Conservation (phyloP, 805 yeast species). For the Ogataea henricii region DNA sequence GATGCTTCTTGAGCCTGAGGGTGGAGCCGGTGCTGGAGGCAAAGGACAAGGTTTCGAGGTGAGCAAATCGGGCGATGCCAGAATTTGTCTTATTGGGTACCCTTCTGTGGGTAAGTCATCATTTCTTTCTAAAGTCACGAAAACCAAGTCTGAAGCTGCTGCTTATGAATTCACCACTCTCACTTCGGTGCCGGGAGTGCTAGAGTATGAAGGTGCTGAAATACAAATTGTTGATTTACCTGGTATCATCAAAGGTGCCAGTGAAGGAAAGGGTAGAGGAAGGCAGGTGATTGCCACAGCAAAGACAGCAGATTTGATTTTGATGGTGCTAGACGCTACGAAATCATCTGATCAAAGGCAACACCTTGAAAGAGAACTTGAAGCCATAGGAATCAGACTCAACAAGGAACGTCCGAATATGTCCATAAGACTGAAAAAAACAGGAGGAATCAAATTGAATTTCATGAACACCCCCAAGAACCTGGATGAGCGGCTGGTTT, state of each 20-base stretch:
- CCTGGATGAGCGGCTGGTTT: constrained; percentile 77
- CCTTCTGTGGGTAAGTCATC: constrained; percentile 98
- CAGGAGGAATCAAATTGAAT: constrained; percentile 90
- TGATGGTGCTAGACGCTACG: constrained; percentile 95
- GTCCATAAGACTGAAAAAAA: constrained; percentile 71
- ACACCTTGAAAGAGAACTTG: constrained; percentile 85
- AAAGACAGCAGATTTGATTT: constrained; percentile 86
- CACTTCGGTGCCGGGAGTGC: constrained; percentile 94
- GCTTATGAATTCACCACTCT: constrained; percentile 93
- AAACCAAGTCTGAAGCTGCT: constrained; percentile 93
- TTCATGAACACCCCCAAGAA: constrained; percentile 79
- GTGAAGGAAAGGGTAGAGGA: constrained; percentile 97
- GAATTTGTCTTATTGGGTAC: constrained; percentile 93
- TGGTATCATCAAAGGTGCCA: constrained; percentile 95
- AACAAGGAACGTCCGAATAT: constrained; percentile 83
- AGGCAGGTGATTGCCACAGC: constrained; percentile 96
- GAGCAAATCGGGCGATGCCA: constrained; percentile 92
- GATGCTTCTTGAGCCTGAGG: constrained; percentile 87
- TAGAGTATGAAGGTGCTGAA: constrained; percentile 94
- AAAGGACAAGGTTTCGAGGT: constrained; percentile 90
- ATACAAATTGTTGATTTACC: constrained; percentile 97
- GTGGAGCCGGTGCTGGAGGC: constrained; percentile 60
- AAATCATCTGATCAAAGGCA: constrained; percentile 87
- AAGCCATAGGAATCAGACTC: constrained; percentile 89
- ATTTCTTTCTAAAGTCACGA: constrained; percentile 82